A percentile compares a stretch with the other conserved stretches of the same genome.
Conservation (phyloP, 805 yeast genomes). For the Teunomyces atbi region DNA sequence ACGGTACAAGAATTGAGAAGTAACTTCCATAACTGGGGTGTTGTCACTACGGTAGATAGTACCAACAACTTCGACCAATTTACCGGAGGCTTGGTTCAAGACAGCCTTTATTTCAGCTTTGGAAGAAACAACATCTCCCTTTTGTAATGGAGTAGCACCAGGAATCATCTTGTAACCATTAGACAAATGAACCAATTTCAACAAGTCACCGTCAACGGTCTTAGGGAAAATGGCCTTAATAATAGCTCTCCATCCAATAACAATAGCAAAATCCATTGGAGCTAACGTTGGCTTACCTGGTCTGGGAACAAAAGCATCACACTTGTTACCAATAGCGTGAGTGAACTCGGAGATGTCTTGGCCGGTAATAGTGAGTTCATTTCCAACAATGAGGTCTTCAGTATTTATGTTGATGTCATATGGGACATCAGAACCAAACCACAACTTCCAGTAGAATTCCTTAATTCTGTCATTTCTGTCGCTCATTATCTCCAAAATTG, state of each 20-base stretch:
- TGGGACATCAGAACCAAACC: constrained; percentile 71
- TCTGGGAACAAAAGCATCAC: constrained; percentile 92
- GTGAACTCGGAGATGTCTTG: constrained; percentile 87
- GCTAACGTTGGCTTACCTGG: constrained; percentile 82
- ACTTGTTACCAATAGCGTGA: constrained; percentile 94
- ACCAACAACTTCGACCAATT: constrained; percentile 94
- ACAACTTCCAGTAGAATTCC: constrained; percentile 94
- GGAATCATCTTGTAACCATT: constrained; percentile 92
- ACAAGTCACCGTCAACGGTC: constrained; percentile 92
- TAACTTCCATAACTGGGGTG: constrained; percentile 84
- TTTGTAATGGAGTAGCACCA: constrained; percentile 84
- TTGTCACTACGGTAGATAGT: constrained; percentile 68
- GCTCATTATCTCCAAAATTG: constrained; percentile 84
- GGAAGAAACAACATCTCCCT: constrained; percentile 82
- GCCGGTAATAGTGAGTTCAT: constrained; percentile 62
- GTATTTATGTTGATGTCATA: constrained; percentile 74
- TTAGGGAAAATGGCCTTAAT: constrained; percentile 98
- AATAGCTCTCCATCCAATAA: constrained; percentile 97
- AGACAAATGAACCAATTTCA: constrained; percentile 90
- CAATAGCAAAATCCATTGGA: constrained; percentile 99
- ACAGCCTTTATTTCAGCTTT: constrained; percentile 86
- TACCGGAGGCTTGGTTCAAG: constrained; percentile 88
- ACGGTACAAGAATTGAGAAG: constrained; percentile 93
- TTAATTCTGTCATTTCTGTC: constrained; percentile 92
- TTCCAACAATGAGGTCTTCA: constrained; percentile 68